Base-by-base conservation (phyloP, 129 eudicot species). In the Artemisia annua region DNA sequence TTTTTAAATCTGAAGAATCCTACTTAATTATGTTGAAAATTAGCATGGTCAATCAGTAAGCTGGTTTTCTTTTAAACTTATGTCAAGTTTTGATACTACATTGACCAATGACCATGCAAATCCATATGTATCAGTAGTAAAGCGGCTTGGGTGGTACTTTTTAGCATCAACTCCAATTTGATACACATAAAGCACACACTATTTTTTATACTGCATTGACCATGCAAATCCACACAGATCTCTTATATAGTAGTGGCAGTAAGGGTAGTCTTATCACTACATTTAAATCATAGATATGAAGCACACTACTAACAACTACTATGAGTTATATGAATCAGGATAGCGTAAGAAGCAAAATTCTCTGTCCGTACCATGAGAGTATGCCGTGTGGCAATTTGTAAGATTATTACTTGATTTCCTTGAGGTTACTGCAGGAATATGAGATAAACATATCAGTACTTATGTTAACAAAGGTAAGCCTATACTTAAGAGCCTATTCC, bases 381-480 rank as follows among this genome's bases (percentile, higher is more conserved):
- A 53, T 49, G 63, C 1, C 18, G 63, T 71, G 54, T 0, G 57
- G 24, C 24, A 20, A 20, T 20, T 20, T 20, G 24, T 20, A 20
- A 0, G 24, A 24, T 19, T 18, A 57, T 56, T 56, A 57, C 24
- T 50, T 0, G 3, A 26, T 68, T 16, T 52, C 11, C 49, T 46
- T 59, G 35, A 72, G 58, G 24, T 43, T 52, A 44, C 28, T 59
- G 44, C 56, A 56, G 46, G 56, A 56, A 54, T 56, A 71, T 9
- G 14, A 60, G 26, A 60, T 44, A 24, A 9, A 56, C 28, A 17
- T 69, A 55, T 39, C 35, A 32, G 54, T 61, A 43, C 15, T 39
- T 73, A 6, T 17, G 62, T 73, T 62, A 72, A 11, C 52, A 62
- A 61, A 49, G 24, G 70, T 63, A 62, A 63, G 57, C 19, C 69